A percentile compares a stretch with the other conserved stretches of the same genome.
Evolutionary conservation across 495 filamentous ascomycete species (phyloP).

Genomic region (Penicillium robsamsonii): DNA sequence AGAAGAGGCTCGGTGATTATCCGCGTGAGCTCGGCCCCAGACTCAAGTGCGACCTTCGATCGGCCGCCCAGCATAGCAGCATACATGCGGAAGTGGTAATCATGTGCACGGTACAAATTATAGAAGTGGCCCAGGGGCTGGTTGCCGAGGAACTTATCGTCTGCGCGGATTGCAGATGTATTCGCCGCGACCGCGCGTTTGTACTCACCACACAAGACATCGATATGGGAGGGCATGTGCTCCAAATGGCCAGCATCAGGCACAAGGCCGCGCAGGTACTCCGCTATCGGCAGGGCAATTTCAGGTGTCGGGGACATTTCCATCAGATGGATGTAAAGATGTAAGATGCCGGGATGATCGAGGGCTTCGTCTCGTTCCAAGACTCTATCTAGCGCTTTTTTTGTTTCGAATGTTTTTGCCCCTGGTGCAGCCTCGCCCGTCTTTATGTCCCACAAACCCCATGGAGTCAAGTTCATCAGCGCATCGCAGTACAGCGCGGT

Average conservation of each 20-base stretch:
- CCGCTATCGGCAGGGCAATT: conserved; percentile 52
- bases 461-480: conserved; percentile 67
- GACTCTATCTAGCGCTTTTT: conserved; percentile 51
- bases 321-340: conserved; percentile 72
- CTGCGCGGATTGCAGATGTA: conserved; percentile 58
- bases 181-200: conserved; percentile 59
- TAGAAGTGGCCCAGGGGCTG: conserved; percentile 61
- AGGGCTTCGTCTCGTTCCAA: conserved; percentile 43
- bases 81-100: conserved; percentile 68
- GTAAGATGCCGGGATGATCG: conserved; percentile 60
- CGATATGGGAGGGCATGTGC: conserved; percentile 71
- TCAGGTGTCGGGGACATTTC: conserved; percentile 68
- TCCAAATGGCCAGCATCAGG: conserved; percentile 69
- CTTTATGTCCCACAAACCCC: conserved; percentile 62
- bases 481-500: conserved; percentile 62
- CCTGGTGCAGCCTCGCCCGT: conserved; percentile 54
- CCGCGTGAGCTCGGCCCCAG: conserved; percentile 47
- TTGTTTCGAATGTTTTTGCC: conserved; percentile 57
- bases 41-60: conserved; percentile 54
- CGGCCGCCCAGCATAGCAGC: conserved; percentile 69
- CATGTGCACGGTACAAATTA: conserved; percentile 63
- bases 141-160: conserved; percentile 55
- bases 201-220: conserved; percentile 67
- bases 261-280: conserved; percentile 58
- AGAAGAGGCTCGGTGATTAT: conserved; percentile 60